Evolutionary conservation across 2,329 filamentous ascomycete genomes (phyloP).

Genomic region (Aspergillus tanneri): DNA sequence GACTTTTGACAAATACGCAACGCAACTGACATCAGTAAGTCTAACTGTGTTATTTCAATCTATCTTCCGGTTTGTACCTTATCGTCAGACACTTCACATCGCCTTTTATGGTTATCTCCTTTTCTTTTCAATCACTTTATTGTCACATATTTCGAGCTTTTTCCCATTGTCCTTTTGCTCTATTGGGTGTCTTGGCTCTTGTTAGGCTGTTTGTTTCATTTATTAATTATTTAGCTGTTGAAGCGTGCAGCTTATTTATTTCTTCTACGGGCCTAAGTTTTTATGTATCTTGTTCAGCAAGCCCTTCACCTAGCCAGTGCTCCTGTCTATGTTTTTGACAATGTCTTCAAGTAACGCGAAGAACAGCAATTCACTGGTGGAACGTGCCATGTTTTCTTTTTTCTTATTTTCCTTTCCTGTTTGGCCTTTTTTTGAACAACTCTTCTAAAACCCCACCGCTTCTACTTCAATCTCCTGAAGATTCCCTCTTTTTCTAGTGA

Average conservation of each 20-base stretch:
- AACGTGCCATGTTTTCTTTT: constrained; percentile 17
- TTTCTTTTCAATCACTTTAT: neutral
- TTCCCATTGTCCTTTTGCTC: neutral
- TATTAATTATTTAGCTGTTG: too few species aligned
- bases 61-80: neutral
- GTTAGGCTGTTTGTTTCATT: neutral
- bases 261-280: neutral
- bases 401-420: constrained; percentile 8
- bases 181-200: neutral
- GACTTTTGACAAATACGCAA: constrained; percentile 8
- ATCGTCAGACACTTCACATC: neutral
- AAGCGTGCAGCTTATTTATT: neutral
- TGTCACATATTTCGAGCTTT: neutral
- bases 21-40: constrained; percentile 25
- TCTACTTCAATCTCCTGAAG: constrained; percentile 2
- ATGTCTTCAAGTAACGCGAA: constrained; percentile 9
- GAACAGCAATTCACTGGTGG: constrained; percentile 10
- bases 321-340: neutral
- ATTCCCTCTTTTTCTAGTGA: neutral
- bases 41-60: constrained; percentile 14
- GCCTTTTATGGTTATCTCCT: neutral
- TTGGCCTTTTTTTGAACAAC: constrained; percentile 10
- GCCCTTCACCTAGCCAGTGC: neutral
- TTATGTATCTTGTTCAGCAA: neutral
- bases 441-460: constrained; percentile 5